Percentiles rank a stretch among this genome's conserved stretches.
These are phyloP conservation scores for Aspergillus bridgeri DNA, from an alignment of 495 filamentous ascomycete genomes.

Conservation along the genomic window DNA sequence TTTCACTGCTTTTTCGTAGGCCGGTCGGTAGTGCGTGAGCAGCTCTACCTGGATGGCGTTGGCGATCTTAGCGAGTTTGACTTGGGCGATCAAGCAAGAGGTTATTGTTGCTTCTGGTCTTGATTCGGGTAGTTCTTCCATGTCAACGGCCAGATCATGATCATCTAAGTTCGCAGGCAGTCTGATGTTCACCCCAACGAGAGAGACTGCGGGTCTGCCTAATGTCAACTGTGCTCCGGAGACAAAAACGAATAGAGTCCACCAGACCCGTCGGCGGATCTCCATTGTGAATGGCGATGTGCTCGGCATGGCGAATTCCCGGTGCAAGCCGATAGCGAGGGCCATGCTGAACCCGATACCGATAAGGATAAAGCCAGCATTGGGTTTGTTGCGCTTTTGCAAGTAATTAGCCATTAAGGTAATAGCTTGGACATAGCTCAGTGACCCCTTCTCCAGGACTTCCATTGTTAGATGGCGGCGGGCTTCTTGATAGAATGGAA, in stretches of 20 bases:
- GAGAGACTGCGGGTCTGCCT: conserved; percentile 19
- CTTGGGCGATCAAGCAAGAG: conserved; percentile 20
- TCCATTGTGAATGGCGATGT: conserved; percentile 29
- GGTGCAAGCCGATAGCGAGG: conserved; percentile 20
- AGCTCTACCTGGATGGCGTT: conserved; percentile 24
- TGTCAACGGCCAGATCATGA: conserved; percentile 22
- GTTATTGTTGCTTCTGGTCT: conserved; percentile 18
- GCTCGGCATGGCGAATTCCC: conserved; percentile 24
- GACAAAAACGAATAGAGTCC: conserved; percentile 26
- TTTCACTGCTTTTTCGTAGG: conserved; percentile 14
- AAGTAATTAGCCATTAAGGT: conserved; percentile 20
- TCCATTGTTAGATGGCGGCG: conserved; percentile 20
- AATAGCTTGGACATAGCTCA: conserved; percentile 22
- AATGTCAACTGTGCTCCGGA: conserved; percentile 19
- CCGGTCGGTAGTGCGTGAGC: conserved; percentile 19
- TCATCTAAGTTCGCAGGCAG: conserved; percentile 23
- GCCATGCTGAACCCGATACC: conserved; percentile 25
- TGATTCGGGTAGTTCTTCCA: conserved; percentile 18
- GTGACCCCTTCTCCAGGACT: conserved; percentile 19
- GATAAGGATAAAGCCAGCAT: conserved; percentile 20
- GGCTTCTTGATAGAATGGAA: conserved; percentile 17
- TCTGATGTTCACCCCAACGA: conserved; percentile 20
- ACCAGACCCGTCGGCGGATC: conserved; percentile 38
- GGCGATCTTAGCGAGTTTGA: conserved; percentile 25
- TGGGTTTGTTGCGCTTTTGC: conserved; percentile 24